Base-by-base conservation (phyloP, 108 stramenopile genomes). In the Phaeodactylum tricornutum region DNA sequence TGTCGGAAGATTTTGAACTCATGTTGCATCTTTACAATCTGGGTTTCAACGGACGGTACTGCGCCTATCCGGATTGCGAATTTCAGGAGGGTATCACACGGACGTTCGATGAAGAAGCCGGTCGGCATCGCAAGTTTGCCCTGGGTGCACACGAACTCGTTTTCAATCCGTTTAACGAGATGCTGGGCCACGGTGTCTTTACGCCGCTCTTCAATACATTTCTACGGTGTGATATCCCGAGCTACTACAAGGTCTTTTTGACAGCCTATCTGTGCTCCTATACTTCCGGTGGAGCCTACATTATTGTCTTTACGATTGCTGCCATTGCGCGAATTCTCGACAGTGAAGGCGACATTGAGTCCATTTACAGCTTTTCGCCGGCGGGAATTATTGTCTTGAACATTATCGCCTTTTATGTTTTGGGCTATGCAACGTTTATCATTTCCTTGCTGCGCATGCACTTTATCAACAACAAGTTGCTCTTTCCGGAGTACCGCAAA, bases 81-180 rank as follows among this genome's bases (percentile, higher is more conserved):
- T 74, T 74, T 36, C 49, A 74, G 50, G 73, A 74, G 36, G 73
- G 73, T 15, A 64, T 74, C 34, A 74, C 73, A 25, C 59, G 73
- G 47, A 74, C 73, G 30, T 74, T 74, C 44, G 73, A 74, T 45
- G 73, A 74, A 62, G 73, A 74, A 60, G 73, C 73, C 35, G 68
- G 68, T 38, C 64, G 73, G 22, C 73, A 74, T 34, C 67, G 73
- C 16, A 74, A 74, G 56, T 74, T 74, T 50, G 55, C 68, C 34
- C 50, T 69, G 17, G 68, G 67, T 43, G 67, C 68, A 11, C 73
- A 74, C 40, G 73, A 74, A 43, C 47, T 74, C 16, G 69, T 74
- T 44, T 74, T 73, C 54, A 73, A 73, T 47, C 61, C 65, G 5
- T 66, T 73, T 44, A 52, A 66, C 33, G 66, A 59, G 20, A 67